A percentile compares a stretch with the other conserved stretches of the same genome.
Evolutionary conservation across 371 early-diverging fungal species (phyloP).

Genomic region (Syncephalastrum monosporum): DNA sequence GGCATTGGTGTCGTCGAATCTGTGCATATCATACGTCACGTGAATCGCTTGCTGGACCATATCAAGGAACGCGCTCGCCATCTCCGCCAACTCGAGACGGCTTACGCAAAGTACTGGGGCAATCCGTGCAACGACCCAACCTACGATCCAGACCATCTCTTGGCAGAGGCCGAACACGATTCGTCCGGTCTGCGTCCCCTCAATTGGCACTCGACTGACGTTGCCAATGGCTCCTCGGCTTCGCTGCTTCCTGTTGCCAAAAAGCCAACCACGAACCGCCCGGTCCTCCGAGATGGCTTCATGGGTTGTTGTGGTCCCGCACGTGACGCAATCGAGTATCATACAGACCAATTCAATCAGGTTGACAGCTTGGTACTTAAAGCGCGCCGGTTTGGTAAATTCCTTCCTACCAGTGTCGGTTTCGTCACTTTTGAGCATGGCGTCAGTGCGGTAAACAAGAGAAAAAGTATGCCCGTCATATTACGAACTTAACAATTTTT

Average conservation of each 20-base stretch:
- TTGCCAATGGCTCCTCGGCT: constrained; percentile 6
- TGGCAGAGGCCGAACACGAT: constrained; percentile 31
- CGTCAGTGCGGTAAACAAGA: constrained; percentile 53
- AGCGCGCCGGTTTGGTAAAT: constrained; percentile 56
- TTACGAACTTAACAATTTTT: neutral
- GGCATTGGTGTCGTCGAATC: constrained; percentile 60
- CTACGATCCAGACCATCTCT: constrained; percentile 38
- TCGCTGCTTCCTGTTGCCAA: constrained; percentile 19
- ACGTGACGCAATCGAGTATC: constrained; percentile 73
- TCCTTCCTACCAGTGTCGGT: constrained; percentile 64
- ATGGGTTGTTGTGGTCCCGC: constrained; percentile 42
- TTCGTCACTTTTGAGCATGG: constrained; percentile 82
- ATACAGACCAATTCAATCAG: constrained; percentile 58
- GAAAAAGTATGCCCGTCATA: neutral
- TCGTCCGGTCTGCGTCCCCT: constrained; percentile 13
- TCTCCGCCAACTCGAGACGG: constrained; percentile 39
- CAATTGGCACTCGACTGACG: constrained; percentile 10
- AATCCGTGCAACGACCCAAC: constrained; percentile 45
- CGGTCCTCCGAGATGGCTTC: constrained; percentile 26
- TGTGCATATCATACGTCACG: constrained; percentile 58
- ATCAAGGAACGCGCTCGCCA: constrained; percentile 46
- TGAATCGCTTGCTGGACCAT: constrained; percentile 44
- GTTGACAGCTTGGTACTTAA: constrained; percentile 59
- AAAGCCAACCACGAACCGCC: constrained; percentile 17
- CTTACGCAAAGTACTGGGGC: constrained; percentile 45